These are phyloP conservation scores for Dimargaris cristalligena DNA, from an alignment of 192 early-diverging fungal genomes.

Conservation along the genomic window DNA sequence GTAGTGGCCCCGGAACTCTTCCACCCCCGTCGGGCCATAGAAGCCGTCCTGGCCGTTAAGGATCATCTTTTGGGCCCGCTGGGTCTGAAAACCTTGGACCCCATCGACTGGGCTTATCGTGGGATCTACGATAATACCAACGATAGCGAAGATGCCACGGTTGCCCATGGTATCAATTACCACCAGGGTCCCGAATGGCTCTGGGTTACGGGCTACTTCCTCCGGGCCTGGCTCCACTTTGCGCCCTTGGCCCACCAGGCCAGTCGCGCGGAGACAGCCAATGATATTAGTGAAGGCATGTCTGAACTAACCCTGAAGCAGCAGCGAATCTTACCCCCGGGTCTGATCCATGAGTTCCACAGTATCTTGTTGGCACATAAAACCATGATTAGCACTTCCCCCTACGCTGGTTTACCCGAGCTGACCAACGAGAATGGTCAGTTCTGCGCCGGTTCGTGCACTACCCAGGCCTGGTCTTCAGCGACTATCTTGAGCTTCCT, in stretches of 20 bases:
- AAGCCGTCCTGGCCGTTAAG: constrained; percentile 47
- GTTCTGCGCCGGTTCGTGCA: constrained; percentile 66
- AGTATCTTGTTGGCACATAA: constrained; percentile 62
- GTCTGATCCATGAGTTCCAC: constrained; percentile 46
- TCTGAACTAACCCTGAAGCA: too few relatives aligned
- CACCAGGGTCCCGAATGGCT: constrained; percentile 99
- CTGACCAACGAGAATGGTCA: constrained; percentile 79
- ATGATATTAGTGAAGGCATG: too few relatives aligned
- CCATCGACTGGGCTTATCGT: constrained; percentile 80
- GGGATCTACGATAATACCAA: constrained; percentile 88
- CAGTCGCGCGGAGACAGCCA: too few relatives aligned
- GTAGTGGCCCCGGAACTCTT: constrained; percentile 90
- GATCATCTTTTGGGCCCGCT: constrained; percentile 62
- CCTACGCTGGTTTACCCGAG: constrained; percentile 89
- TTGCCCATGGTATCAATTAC: constrained; percentile 96
- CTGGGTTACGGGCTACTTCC: constrained; percentile 78
- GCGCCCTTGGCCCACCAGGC: too few relatives aligned
- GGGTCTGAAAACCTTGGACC: constrained; percentile 92
- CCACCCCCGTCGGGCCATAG: constrained; percentile 42
- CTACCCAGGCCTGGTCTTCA: constrained; percentile 88
- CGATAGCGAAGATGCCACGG: constrained; percentile 60
- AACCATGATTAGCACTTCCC: constrained; percentile 44
- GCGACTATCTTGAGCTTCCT: constrained; percentile 56
- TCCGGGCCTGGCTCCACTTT: constrained; percentile 70
- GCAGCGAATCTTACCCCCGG: too few relatives aligned